Percentiles rank a stretch among this genome's conserved stretches.
These are phyloP conservation scores for Psilocybe subaeruginosa DNA, from an alignment of 768 basidiomycete species.

Conservation along the genomic window DNA sequence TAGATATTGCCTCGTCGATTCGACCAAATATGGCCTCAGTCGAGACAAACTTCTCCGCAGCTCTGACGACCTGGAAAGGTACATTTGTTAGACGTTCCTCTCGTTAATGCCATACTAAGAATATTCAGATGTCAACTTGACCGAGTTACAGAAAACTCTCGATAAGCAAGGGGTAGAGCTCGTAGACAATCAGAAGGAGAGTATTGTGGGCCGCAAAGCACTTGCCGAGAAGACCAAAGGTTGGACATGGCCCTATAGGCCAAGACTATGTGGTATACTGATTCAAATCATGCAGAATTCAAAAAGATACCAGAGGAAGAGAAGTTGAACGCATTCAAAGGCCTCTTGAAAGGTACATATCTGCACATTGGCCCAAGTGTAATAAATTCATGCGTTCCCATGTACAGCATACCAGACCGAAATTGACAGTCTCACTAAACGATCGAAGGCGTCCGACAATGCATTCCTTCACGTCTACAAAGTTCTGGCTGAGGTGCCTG, in stretches of 20 bases:
- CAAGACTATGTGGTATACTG: background rate
- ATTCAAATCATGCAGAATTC: constrained; percentile 68
- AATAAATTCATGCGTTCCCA: constrained; percentile 2
- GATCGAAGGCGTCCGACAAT: constrained; percentile 91
- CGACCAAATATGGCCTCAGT: constrained; percentile 25
- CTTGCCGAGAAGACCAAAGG: constrained; percentile 97
- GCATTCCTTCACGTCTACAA: constrained; percentile 98
- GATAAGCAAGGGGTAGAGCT: constrained; percentile 93
- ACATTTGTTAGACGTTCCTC: background rate
- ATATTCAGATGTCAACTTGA: constrained; percentile 76
- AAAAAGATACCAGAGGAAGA: constrained; percentile 92
- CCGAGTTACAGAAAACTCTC: constrained; percentile 90
- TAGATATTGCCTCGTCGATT: background rate
- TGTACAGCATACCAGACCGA: constrained; percentile 88
- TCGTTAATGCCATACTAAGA: background rate
- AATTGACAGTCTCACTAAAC: constrained; percentile 93
- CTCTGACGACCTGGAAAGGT: constrained; percentile 93
- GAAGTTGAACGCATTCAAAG: constrained; percentile 87
- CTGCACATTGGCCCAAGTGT: background rate
- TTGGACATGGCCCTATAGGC: constrained; percentile 28
- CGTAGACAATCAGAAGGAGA: constrained; percentile 99
- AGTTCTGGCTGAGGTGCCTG: constrained; percentile 93
- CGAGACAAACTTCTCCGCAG: constrained; percentile 91
- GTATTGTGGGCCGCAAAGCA: constrained; percentile 89
- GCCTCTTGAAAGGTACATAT: constrained; percentile 77